Evolutionary conservation across 2,329 filamentous ascomycete species (phyloP).

Genomic region (Aspergillus latus): DNA sequence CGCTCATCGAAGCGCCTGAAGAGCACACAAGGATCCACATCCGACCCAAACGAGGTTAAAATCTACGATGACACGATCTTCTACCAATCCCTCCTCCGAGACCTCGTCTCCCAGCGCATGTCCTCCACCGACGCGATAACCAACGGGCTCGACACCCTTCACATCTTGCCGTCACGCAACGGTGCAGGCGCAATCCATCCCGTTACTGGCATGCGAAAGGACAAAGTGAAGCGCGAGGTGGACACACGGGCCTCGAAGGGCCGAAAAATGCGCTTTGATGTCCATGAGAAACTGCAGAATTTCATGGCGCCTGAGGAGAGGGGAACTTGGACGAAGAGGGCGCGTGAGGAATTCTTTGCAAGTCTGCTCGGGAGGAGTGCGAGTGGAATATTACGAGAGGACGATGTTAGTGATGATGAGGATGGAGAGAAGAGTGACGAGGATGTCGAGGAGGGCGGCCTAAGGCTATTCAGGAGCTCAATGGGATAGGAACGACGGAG

Average conservation of each 20-base stretch:
- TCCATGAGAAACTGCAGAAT: conserved; percentile 96
- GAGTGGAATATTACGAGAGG: conserved; percentile 64
- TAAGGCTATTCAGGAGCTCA: conserved; percentile 33
- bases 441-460: conserved; percentile 34
- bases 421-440: not conserved
- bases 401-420: conserved; percentile 51
- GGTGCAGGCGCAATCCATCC: conserved; percentile 29
- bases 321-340: conserved; percentile 73
- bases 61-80: conserved; percentile 95
- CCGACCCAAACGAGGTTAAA: conserved; percentile 37
- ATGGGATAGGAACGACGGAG: not conserved
- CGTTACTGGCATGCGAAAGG: conserved; percentile 46
- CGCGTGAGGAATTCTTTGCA: conserved; percentile 74
- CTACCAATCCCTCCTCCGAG: conserved; percentile 88
- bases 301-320: conserved; percentile 94
- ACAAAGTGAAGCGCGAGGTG: conserved; percentile 76
- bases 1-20: conserved; percentile 32
- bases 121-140: conserved; percentile 54
- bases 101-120: conserved; percentile 86
- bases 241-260: conserved; percentile 96
- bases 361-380: conserved; percentile 66
- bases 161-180: conserved; percentile 37
- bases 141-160: conserved; percentile 48
- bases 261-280: conserved; percentile 87
- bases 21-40: not conserved